Conservation (phyloP, 345 rosid species). For the Clausena lansium region DNA sequence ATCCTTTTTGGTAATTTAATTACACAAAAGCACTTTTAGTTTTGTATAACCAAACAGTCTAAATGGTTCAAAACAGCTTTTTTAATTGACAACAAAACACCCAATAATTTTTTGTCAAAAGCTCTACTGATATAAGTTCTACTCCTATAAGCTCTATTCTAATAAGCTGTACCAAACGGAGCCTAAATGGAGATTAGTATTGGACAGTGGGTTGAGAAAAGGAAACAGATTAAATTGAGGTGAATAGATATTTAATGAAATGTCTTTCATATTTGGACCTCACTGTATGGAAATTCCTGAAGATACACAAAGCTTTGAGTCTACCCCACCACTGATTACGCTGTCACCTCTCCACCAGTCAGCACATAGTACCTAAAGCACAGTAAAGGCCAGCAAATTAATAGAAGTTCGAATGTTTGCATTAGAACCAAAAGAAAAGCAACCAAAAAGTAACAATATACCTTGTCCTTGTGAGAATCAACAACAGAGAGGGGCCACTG, state of each 20-base stretch:
- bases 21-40: too few relatives aligned
- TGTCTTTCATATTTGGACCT: conserved; percentile 30
- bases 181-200: not conserved
- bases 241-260: not conserved
- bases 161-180: too few relatives aligned
- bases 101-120: too few relatives aligned
- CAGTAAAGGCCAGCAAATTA: conserved; percentile 4
- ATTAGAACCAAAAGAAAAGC: not conserved
- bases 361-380: conserved; percentile 70
- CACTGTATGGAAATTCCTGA: conserved; percentile 55
- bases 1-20: too few relatives aligned
- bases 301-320: conserved; percentile 72
- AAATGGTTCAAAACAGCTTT: too few relatives aligned
- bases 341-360: conserved; percentile 97
- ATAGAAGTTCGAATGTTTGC: not conserved
- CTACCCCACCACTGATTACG: conserved; percentile 87
- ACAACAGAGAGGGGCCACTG: conserved; percentile 94
- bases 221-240: not conserved
- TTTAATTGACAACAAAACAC: too few relatives aligned
- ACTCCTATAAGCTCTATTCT: too few relatives aligned
- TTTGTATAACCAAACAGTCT: too few relatives aligned
- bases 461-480: conserved; percentile 85
- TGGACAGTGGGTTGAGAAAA: not conserved
- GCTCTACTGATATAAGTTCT: too few relatives aligned
- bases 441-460: conserved; percentile 13